Conservation (phyloP, 2,329 filamentous ascomycete genomes). For the Nectriaceae sp. region DNA sequence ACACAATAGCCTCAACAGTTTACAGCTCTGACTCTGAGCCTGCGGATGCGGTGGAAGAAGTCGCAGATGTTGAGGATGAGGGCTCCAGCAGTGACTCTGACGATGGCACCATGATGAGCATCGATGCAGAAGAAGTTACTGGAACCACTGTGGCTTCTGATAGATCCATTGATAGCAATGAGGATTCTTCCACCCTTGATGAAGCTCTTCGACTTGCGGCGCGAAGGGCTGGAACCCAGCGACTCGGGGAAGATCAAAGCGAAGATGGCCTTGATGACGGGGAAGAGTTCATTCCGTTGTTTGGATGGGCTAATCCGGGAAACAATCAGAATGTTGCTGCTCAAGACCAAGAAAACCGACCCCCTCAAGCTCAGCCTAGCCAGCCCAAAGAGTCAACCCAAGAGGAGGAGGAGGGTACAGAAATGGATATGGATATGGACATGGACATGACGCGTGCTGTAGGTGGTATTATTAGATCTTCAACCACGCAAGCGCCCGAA, state of each 20-base stretch:
- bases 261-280: constrained; percentile 61
- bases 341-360: constrained; percentile 44
- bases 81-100: constrained; percentile 62
- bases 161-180: constrained; percentile 60
- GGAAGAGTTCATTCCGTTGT: constrained; percentile 74
- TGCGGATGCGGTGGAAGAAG: constrained; percentile 56
- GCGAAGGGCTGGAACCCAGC: constrained; percentile 72
- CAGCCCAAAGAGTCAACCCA: constrained; percentile 11
- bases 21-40: constrained; percentile 69
- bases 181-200: constrained; percentile 73
- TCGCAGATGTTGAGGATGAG: constrained; percentile 53
- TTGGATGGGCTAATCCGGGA: constrained; percentile 70
- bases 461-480: constrained; percentile 53
- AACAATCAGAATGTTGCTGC: constrained; percentile 30
- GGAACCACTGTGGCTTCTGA: constrained; percentile 66
- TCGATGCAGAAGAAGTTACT: constrained; percentile 78
- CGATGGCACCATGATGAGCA: constrained; percentile 78
- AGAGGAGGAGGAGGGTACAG: constrained; percentile 31
- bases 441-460: constrained; percentile 60
- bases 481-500: constrained; percentile 48
- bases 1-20: constrained; percentile 74
- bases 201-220: constrained; percentile 76
- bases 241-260: constrained; percentile 51
- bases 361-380: constrained; percentile 18
- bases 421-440: constrained; percentile 49